Evolutionary conservation across 2,329 filamentous ascomycete species (phyloP), one percentile per base, ranked within the genome.

Genomic region (Cercospora sesami): DNA sequence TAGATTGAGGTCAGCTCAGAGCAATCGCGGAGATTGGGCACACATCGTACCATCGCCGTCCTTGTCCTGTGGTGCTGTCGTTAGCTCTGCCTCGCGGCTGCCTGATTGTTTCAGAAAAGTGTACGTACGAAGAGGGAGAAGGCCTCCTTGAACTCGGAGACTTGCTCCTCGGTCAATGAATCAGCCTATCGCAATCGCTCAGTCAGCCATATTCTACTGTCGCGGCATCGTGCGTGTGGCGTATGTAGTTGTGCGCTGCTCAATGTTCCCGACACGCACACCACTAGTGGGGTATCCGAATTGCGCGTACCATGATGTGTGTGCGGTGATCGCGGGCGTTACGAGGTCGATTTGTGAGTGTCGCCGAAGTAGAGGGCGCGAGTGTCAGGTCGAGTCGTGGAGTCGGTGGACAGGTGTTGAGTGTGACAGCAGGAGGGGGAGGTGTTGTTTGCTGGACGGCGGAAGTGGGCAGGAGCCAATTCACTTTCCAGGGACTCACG

Each of bases 81-180:
- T 75, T 66, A 75, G 73, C 72, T 65, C 72, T 59, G 66, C 61
- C 39, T 60, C 26, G 58, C 55, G 60, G 61, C 23, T 51, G 61
- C 45, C 55, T 67, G 62, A 26, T 23, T 63, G 58, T 42, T 31
- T 21, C 61, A 60, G 61, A 28, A 63, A 51, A 42, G 36, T 66
- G 45, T 65, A 90, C 95, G 90, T 90, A 99, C 95, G 84, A 99
- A 99, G 75, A 99, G 92, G 82, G 95, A 99, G 86, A 99, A 99
- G 65, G 95, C 95, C 86, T 99, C 95, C 91, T 98, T 99, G 88
- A 98, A 99, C 86, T 99, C 95, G 81, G 95, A 98, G 82, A 99
- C 95, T 89, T 99, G 95, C 86, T 99, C 95, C 88, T 99, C 95
- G 78, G 95, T 98, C 80, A 99, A 91, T 83, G 94, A 94, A 82